phyloP scores from a whole-genome alignment of 2,329 filamentous ascomycete genomes.

The Aspergillus pseudoterreus region DNA sequence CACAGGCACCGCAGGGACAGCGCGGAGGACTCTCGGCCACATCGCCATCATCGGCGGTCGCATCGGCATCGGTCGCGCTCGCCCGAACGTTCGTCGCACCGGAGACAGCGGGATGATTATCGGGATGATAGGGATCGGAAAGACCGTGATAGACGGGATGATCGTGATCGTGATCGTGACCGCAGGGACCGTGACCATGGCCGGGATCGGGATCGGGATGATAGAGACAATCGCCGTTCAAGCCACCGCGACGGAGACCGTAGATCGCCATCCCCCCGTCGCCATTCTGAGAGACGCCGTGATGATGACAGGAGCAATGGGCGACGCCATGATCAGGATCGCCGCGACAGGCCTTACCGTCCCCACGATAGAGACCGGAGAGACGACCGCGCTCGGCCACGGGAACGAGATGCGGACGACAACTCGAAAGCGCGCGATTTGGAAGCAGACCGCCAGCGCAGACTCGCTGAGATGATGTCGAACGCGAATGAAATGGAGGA shows the following conservation, averaged over 20 bases:
- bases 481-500: conserved; percentile 66
- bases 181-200: conserved; percentile 5
- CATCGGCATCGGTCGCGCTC: conserved; percentile 22
- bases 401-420: conserved; percentile 6
- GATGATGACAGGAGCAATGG: conserved; percentile 10
- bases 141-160: conserved; percentile 7
- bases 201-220: conserved; percentile 6
- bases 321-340: conserved; percentile 9
- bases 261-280: conserved; percentile 23
- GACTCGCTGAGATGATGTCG: conserved; percentile 69
- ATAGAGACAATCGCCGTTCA: conserved; percentile 14
- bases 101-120: conserved; percentile 20
- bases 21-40: conserved; percentile 18
- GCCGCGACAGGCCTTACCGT: conserved; percentile 1
- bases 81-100: conserved; percentile 19
- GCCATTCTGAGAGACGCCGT: conserved; percentile 10
- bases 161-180: conserved; percentile 16
- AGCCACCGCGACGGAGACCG: conserved; percentile 16
- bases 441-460: conserved; percentile 39
- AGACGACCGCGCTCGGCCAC: conserved; percentile 12
- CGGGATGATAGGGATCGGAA: conserved; percentile 19
- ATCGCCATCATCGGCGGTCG: conserved; percentile 19
- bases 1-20: conserved; percentile 16
- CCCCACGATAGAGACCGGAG: conserved; percentile 12
- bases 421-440: conserved; percentile 20